These are phyloP conservation scores for Panaeolus papilionaceus DNA, from an alignment of 768 basidiomycete species.

Conservation along the genomic window DNA sequence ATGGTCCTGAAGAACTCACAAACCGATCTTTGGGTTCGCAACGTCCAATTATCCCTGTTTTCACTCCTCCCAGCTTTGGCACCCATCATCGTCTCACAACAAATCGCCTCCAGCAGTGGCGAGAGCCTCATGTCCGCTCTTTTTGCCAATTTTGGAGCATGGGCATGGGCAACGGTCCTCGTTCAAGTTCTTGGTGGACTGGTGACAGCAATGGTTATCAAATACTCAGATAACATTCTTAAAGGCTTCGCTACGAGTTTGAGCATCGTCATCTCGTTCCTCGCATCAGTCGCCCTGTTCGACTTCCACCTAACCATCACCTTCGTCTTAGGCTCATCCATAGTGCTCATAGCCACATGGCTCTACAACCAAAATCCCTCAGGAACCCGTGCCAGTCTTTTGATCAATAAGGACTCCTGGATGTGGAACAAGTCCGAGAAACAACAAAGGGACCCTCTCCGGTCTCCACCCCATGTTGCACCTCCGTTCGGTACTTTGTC, in stretches of 20 bases:
- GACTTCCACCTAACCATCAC: slow-evolving; percentile 85
- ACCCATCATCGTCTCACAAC: slow-evolving; percentile 69
- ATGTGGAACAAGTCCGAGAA: slow-evolving; percentile 36
- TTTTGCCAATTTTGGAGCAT: slow-evolving; percentile 86
- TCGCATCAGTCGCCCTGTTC: slow-evolving; percentile 91
- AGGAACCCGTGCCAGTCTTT: slow-evolving; percentile 29
- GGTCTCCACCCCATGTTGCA: slow-evolving; percentile 26
- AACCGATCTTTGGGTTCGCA: slow-evolving; percentile 94
- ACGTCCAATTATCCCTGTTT: slow-evolving; percentile 94
- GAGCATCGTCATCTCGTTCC: slow-evolving; percentile 93
- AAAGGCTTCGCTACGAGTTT: slow-evolving; percentile 97
- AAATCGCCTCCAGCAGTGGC: slow-evolving; percentile 29
- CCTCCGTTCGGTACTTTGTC: slow-evolving; percentile 30
- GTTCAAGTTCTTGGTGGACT: slow-evolving; percentile 93
- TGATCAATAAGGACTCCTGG: slow-evolving; percentile 27
- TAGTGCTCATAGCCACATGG: slow-evolving; percentile 91
- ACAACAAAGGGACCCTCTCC: slow-evolving; percentile 25
- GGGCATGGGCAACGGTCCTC: slow-evolving; percentile 91
- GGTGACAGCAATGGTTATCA: slow-evolving; percentile 92
- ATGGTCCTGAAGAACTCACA: slow-evolving; percentile 94
- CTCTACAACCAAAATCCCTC: slow-evolving; percentile 80
- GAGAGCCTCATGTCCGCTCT: slow-evolving; percentile 54
- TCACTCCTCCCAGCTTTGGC: slow-evolving; percentile 88
- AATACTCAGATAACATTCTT: slow-evolving; percentile 90
- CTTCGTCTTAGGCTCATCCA: slow-evolving; percentile 82